Conservation (phyloP, 495 filamentous ascomycete species). For the Parathielavia hyrcaniae region DNA sequence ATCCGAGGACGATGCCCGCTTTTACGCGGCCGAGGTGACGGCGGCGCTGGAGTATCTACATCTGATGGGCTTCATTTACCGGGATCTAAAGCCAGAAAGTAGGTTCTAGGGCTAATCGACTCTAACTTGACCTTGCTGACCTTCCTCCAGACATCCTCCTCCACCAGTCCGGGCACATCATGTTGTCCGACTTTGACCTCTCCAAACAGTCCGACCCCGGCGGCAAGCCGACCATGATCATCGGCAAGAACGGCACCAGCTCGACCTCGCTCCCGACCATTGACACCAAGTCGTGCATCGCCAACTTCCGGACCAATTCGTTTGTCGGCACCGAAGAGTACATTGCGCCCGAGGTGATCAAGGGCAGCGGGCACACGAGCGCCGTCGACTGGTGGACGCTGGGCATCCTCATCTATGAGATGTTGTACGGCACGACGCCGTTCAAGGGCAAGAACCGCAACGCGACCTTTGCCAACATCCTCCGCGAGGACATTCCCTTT, state of each 20-base stretch:
- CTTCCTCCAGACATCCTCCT: constrained; percentile 74
- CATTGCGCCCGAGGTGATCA: constrained; percentile 97
- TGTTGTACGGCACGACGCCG: constrained; percentile 97
- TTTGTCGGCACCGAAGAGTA: constrained; percentile 99
- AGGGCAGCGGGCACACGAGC: constrained; percentile 95
- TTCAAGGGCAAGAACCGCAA: constrained; percentile 99
- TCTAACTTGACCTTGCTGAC: constrained; percentile 12
- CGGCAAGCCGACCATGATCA: constrained; percentile 94
- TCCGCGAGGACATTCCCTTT: constrained; percentile 90
- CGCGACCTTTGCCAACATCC: constrained; percentile 94
- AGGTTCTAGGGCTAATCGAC: constrained; percentile 17
- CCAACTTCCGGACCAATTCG: constrained; percentile 95
- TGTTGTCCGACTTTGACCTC: constrained; percentile 98
- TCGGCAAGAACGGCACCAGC: constrained; percentile 74
- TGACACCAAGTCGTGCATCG: constrained; percentile 97
- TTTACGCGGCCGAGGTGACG: constrained; percentile 98
- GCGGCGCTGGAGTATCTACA: constrained; percentile 95
- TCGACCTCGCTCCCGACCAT: constrained; percentile 82
- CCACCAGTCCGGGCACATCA: constrained; percentile 97
- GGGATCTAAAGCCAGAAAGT: constrained; percentile 98
- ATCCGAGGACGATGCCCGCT: constrained; percentile 90
- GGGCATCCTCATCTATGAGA: constrained; percentile 94
- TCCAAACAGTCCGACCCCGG: constrained; percentile 97
- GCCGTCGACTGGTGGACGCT: constrained; percentile 99
- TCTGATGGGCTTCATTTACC: constrained; percentile 98